Conservation (phyloP, 2,329 filamentous ascomycete genomes). For the Beauveria sp. region DNA sequence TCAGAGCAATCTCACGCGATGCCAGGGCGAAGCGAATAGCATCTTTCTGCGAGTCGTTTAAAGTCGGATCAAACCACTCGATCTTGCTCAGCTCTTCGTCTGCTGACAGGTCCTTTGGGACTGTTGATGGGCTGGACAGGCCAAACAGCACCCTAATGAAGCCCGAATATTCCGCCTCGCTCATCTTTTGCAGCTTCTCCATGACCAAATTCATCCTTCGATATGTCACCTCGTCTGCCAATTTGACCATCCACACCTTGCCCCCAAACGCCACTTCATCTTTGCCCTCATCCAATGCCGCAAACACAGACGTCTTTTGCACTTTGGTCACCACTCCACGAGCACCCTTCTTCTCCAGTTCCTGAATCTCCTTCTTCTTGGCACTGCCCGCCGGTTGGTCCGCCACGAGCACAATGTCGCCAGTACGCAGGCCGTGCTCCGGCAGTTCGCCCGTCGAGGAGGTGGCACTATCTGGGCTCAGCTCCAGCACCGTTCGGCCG, state of each 20-base stretch:
- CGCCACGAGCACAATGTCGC: slow-evolving; percentile 69
- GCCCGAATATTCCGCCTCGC: slow-evolving; percentile 47
- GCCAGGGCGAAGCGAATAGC: slow-evolving; percentile 76
- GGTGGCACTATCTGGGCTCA: slow-evolving; percentile 65
- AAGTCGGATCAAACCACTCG: slow-evolving; percentile 52
- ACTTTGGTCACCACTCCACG: slow-evolving; percentile 65
- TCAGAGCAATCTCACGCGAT: slow-evolving; percentile 74
- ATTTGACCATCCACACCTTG: slow-evolving; percentile 57
- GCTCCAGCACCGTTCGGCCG: slow-evolving; percentile 82
- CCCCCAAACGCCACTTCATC: slow-evolving; percentile 37
- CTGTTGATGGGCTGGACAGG: slow-evolving; percentile 42
- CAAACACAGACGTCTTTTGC: slow-evolving; percentile 48
- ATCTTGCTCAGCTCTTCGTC: slow-evolving; percentile 40
- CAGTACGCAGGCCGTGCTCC: slow-evolving; percentile 67
- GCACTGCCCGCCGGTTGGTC: slow-evolving; percentile 68
- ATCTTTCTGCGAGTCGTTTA: slow-evolving; percentile 61
- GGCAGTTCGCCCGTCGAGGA: slow-evolving; percentile 49
- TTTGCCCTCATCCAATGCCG: slow-evolving; percentile 62
- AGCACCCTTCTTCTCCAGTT: slow-evolving; percentile 59
- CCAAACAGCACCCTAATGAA: slow-evolving; percentile 59
- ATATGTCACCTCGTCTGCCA: slow-evolving; percentile 62
- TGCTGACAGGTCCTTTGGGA: slow-evolving; percentile 32
- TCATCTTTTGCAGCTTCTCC: slow-evolving; percentile 51
- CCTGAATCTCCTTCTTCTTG: slow-evolving; percentile 64
- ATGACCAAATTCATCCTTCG: slow-evolving; percentile 59